Evolutionary conservation across 306 rosid species (phyloP).

Genomic region (Prunus campanulata): DNA sequence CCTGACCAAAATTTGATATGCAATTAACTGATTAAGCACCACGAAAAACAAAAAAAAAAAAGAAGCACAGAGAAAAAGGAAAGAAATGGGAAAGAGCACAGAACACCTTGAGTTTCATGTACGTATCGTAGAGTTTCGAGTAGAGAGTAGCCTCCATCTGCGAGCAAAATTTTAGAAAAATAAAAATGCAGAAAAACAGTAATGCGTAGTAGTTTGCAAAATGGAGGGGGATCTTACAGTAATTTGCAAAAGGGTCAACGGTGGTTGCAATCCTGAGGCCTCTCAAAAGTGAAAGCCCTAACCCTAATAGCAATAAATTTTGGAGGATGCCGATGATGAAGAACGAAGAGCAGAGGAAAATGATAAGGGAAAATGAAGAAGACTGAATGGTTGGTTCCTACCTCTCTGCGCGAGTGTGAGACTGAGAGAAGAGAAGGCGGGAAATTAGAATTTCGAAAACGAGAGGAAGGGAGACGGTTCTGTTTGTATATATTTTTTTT

Average conservation of each 20-base stretch:
- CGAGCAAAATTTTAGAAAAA: background rate
- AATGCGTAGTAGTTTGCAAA: background rate
- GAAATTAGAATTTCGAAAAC: background rate
- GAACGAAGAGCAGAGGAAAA: background rate
- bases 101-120: conserved; percentile 66
- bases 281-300: background rate
- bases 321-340: background rate
- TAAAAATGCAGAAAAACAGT: background rate
- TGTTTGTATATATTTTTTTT: no score
- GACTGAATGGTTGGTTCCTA: background rate
- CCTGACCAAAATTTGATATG: background rate
- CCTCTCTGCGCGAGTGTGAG: background rate
- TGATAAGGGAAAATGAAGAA: background rate
- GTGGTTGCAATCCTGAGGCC: background rate
- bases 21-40: background rate
- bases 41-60: no score
- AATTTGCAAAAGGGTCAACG: no score
- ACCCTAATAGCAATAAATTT: background rate
- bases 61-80: background rate
- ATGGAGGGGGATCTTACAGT: background rate
- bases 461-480: background rate
- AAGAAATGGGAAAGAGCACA: background rate
- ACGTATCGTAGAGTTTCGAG: conserved; percentile 77
- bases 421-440: background rate
- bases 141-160: conserved; percentile 65